Base-by-base conservation (phyloP, 805 yeast genomes). In the Candida nanaspora region DNA sequence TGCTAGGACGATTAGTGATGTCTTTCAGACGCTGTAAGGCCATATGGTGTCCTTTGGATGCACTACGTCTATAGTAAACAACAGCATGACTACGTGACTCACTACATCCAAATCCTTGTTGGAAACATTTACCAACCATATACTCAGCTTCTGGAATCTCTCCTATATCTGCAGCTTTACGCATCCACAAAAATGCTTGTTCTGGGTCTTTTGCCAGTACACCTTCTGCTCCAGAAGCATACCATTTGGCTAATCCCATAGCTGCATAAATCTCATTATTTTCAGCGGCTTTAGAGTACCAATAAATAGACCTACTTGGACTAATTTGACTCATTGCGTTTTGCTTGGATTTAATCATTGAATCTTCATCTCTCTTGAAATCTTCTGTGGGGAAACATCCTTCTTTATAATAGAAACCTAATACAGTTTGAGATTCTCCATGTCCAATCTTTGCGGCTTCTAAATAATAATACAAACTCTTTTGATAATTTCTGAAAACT, bases 161-260 rank as follows among this genome's bases (percentile, higher is more conserved):
- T 20, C 80, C 81, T 21, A 70, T 71, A 41, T 75, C 76, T 0
- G 85, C 74, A 65, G 83, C 81, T 42, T 72, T 70, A 7, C 66
- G 52, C 4, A 86, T 83, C 80, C 86, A 83, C 15, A 73, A 56
- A 47, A 74, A 80, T 1, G 88, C 86, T 62, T 81, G 82, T 35
- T 66, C 68, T 47, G 76, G 82, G 56, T 79, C 78, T 7, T 72
- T 69, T 33, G 63, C 61, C 33, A 83, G 56, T 1, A 76, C 62
- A 2, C 69, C 75, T 13, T 68, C 66, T 0, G 77, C 78, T 2
- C 94, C 94, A 0, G 87, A 78, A 11, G 83, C 68, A 49, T 80
- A 77, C 89, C 91, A 83, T 37, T 88, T 88, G 44, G 83, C 75
- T 28, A 84, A 61, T 0, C 86, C 86, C 55, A 84, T 66, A 55